phyloP scores from a whole-genome alignment of 805 yeast genomes.

The Sugiyamaella marilandica region DNA sequence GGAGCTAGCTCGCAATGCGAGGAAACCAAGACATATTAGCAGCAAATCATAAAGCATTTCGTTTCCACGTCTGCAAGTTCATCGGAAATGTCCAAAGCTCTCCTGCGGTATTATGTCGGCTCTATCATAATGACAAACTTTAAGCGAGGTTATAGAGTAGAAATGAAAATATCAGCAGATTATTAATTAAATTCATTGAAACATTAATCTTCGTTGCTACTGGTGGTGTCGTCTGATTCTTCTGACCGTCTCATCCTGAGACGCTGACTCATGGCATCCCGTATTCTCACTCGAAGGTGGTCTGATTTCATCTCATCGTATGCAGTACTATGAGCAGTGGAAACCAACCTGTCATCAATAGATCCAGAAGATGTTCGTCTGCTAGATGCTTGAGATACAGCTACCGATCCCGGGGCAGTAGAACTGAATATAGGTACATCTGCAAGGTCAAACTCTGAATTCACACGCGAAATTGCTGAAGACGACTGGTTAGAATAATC shows the following conservation, averaged over 20 bases:
- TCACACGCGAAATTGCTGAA: conserved; percentile 57
- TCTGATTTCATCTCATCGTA: background rate
- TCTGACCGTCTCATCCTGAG: background rate
- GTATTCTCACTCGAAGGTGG: conserved; percentile 16
- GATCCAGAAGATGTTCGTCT: background rate
- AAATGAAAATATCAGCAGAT: no score
- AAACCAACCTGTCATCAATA: background rate
- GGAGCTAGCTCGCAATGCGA: conserved; percentile 3
- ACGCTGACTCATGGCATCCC: conserved; percentile 25
- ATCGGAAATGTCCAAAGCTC: no score
- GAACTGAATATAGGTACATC: conserved; percentile 59
- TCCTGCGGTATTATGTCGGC: no score
- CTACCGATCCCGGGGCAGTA: background rate
- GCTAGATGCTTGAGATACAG: background rate
- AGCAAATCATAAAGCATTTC: no score
- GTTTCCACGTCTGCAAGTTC: no score
- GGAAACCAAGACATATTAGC: no score
- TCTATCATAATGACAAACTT: no score
- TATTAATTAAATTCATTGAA: no score
- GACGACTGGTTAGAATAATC: conserved; percentile 30
- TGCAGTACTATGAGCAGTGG: background rate
- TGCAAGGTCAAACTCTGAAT: conserved; percentile 56
- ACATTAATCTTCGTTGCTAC: no score
- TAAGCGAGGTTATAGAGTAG: no score
- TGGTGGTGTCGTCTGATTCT: no score